These are phyloP conservation scores for Candida hispaniensis DNA, from an alignment of 805 yeast genomes.

Conservation along the genomic window DNA sequence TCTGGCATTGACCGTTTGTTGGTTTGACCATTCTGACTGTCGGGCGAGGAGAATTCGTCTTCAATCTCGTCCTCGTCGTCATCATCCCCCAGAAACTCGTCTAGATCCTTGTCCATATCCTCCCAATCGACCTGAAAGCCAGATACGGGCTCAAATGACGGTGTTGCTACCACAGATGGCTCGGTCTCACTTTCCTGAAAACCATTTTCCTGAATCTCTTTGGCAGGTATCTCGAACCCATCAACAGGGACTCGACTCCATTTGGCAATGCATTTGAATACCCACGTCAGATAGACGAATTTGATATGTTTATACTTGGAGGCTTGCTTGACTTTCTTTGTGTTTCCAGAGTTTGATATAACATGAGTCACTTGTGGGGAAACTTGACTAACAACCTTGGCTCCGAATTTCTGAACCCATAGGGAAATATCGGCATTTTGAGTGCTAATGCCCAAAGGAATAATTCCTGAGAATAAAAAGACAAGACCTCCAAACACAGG, in stretches of 20 bases:
- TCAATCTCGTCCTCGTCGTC: no score
- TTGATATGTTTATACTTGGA: slow-evolving; percentile 48
- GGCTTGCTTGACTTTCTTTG: slow-evolving; percentile 78
- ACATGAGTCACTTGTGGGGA: slow-evolving; percentile 75
- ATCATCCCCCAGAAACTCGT: no score
- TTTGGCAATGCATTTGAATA: slow-evolving; percentile 68
- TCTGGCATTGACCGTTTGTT: no score
- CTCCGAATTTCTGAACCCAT: slow-evolving; percentile 92
- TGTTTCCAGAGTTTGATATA: slow-evolving; percentile 67
- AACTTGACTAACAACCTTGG: slow-evolving; percentile 62
- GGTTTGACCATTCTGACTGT: no score
- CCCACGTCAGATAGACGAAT: slow-evolving; percentile 88
- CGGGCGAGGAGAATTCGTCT: no score
- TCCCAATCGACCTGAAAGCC: no score
- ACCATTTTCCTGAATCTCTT: slow-evolving; percentile 21
- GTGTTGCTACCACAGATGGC: no score
- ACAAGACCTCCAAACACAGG: slow-evolving; percentile 56
- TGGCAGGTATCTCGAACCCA: slow-evolving; percentile 32
- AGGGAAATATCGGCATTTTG: slow-evolving; percentile 76
- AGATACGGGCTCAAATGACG: no score
- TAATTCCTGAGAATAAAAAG: slow-evolving; percentile 76
- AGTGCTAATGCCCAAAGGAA: slow-evolving; percentile 68
- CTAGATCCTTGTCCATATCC: no score
- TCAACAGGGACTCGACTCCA: slow-evolving; percentile 65
- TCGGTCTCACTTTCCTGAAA: slow-evolving; percentile 28